These are phyloP conservation scores for Pholiota molesta DNA, from an alignment of 768 basidiomycete species.

Conservation along the genomic window DNA sequence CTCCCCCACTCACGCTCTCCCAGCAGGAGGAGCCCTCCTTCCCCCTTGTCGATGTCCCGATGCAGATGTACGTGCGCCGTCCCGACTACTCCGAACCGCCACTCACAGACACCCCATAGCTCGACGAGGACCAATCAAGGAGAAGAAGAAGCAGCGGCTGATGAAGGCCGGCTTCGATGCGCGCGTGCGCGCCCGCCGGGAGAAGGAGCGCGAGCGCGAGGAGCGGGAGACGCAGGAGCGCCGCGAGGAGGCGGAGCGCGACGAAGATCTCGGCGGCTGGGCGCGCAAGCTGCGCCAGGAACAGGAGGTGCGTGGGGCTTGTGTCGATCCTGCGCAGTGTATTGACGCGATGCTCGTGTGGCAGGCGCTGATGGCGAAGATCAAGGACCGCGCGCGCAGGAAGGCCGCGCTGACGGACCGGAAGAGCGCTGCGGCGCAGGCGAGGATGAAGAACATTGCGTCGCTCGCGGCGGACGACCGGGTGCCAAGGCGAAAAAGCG, in stretches of 20 bases:
- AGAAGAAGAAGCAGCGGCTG: slow-evolving; percentile 92
- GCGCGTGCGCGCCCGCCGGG: slow-evolving; percentile 77
- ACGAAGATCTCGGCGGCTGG: slow-evolving; percentile 75
- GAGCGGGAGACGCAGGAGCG: slow-evolving; percentile 53
- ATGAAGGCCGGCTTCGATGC: slow-evolving; percentile 95
- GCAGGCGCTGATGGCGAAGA: slow-evolving; percentile 78
- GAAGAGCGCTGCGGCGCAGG: slow-evolving; percentile 94
- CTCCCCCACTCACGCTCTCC: background rate
- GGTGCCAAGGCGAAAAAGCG: slow-evolving; percentile 78
- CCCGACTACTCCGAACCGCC: too few species aligned
- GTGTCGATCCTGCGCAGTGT: background rate
- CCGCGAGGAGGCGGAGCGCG: slow-evolving; percentile 64
- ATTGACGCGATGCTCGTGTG: background rate
- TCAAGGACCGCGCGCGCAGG: slow-evolving; percentile 81
- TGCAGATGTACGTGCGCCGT: slow-evolving; percentile 64
- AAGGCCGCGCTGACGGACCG: slow-evolving; percentile 85
- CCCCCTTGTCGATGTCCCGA: slow-evolving; percentile 91
- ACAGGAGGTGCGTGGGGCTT: slow-evolving; percentile 65
- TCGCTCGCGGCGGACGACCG: slow-evolving; percentile 87
- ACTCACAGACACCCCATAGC: slow-evolving; percentile 36
- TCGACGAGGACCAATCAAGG: slow-evolving; percentile 92
- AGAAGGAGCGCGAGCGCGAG: slow-evolving; percentile 85
- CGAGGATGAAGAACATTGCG: slow-evolving; percentile 95
- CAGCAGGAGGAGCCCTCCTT: slow-evolving; percentile 81
- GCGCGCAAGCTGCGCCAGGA: slow-evolving; percentile 68